Base-by-base conservation (phyloP, 148 eudicot species). In the Drosera capensis region DNA sequence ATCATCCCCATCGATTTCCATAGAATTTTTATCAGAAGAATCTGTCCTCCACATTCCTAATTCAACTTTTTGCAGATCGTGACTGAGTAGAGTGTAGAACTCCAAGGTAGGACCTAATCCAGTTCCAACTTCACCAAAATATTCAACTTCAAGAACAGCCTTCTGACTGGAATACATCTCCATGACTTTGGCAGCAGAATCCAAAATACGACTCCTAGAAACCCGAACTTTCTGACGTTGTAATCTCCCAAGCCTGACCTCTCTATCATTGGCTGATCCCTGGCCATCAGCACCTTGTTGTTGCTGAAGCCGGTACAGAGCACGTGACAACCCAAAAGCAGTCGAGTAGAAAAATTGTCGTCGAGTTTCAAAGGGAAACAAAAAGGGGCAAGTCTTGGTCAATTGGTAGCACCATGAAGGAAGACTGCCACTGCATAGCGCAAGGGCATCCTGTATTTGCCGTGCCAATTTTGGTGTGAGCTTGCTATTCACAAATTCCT, bases 151-250 rank as follows among this genome's bases (percentile, higher is more conserved):
- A 47, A 92, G 94, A 23, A 85, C 94, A 56, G 99, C 94, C 59
- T 92, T 92, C 60, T 92, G 99, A 48, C 94, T 82, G n/a, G 95
- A 81, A 67, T 81, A 92, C 95, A 92, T 92, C 64, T 92, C 99
- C 99, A 92, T 92, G 43, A 92, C 99, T 65, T 92, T 92, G 7
- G 77, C 85, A 65, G 99, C 99, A 41, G 99, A 92, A 70, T 92
- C 99, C 51, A 92, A 60, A 50, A 92, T 92, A 20, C 99, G 73
- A 63, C 66, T 92, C 38, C 99, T 72, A 3, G 99, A 92, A 7
- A 92, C 95, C 35, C 99, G 94, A 42, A 92, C 99, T 63, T 92
- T 92, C 59, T 92, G 99, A 34, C 99, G 80, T 50, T 92, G 94
- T 40, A 92, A 61, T 58, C 99, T 75, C 52, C 99, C 95, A 45